phyloP scores from a whole-genome alignment of 768 basidiomycete species.

The Lactarius psammicola region DNA sequence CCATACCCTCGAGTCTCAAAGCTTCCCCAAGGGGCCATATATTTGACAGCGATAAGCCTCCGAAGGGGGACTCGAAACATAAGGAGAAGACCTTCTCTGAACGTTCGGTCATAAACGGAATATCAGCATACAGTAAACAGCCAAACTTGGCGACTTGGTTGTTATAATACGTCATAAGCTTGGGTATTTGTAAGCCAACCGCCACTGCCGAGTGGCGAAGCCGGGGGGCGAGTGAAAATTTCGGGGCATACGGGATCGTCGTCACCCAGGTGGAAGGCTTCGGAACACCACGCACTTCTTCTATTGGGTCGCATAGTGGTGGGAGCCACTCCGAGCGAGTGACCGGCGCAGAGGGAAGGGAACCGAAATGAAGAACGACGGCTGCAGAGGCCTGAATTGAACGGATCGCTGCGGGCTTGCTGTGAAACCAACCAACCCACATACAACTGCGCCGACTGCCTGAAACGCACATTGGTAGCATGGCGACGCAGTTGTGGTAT shows the following conservation, averaged over 20 bases:
- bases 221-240: too few relatives aligned
- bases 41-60: not conserved
- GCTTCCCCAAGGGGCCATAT: not conserved
- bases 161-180: not conserved
- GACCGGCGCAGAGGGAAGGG: not conserved
- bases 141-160: not conserved
- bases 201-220: too few relatives aligned
- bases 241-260: too few relatives aligned
- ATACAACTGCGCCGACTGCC: not conserved
- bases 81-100: not conserved
- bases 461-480: not conserved
- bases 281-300: not conserved
- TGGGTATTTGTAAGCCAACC: not conserved
- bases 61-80: not conserved
- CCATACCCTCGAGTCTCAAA: not conserved
- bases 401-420: not conserved
- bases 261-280: not conserved
- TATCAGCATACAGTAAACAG: not conserved
- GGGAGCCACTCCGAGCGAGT: not conserved
- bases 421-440: not conserved
- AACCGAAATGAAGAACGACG: not conserved
- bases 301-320: not conserved
- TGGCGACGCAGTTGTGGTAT: not conserved
- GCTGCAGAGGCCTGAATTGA: not conserved
- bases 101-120: not conserved